Conservation (phyloP, 2,329 filamentous ascomycete genomes). For the Apiospora marii region DNA sequence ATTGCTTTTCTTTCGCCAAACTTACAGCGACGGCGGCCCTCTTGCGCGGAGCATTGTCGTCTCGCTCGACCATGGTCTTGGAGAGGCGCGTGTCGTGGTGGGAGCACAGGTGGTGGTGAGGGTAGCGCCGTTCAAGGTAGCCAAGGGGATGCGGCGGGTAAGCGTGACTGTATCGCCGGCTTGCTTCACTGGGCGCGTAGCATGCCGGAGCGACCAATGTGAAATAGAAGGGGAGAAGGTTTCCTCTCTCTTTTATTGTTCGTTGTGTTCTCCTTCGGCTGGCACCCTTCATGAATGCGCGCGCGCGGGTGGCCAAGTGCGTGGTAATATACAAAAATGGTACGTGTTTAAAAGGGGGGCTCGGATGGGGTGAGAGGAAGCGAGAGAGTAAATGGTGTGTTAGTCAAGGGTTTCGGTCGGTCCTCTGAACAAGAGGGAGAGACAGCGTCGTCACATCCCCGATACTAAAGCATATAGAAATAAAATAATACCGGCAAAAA, state of each 20-base stretch:
- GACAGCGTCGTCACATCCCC: constrained; percentile 1
- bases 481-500: neutral
- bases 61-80: constrained; percentile 50
- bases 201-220: constrained; percentile 54
- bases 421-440: neutral
- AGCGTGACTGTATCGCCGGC: constrained; percentile 50
- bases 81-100: constrained; percentile 47
- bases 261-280: neutral
- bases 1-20: no score
- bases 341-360: constrained; percentile 28
- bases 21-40: constrained; percentile 67
- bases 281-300: constrained; percentile 32
- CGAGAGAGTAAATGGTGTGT: neutral
- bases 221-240: neutral
- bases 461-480: neutral
- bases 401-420: neutral
- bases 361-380: neutral
- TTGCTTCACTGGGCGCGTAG: constrained; percentile 46
- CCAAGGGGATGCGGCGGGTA: constrained; percentile 48
- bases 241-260: neutral
- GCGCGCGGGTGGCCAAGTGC: constrained; percentile 32
- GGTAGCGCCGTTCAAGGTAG: constrained; percentile 47
- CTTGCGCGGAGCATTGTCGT: constrained; percentile 60
- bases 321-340: constrained; percentile 34
- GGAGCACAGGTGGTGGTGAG: constrained; percentile 36